Percentiles rank a stretch among this genome's conserved stretches.
Conservation (phyloP, 129 eudicot genomes). For the Rutidosis leptorrhynchoides region DNA sequence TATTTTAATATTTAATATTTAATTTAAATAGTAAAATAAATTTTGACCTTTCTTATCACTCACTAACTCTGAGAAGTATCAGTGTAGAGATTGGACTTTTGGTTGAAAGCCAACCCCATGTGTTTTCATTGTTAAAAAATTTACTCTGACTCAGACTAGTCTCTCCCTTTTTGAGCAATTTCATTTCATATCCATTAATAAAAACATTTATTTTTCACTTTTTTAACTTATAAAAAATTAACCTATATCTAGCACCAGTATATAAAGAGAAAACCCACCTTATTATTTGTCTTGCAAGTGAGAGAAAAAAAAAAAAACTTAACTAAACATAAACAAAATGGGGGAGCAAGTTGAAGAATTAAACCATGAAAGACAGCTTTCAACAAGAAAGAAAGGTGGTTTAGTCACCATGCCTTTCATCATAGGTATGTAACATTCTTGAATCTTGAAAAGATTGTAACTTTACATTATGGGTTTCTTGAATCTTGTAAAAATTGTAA, state of each 20-base stretch:
- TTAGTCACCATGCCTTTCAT: conserved; percentile 86
- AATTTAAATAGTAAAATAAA: neutral
- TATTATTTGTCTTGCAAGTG: conserved; percentile 22
- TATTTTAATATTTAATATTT: neutral
- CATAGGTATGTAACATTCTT: conserved; percentile 50
- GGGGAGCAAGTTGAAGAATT: conserved; percentile 33
- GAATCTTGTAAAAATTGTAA: neutral
- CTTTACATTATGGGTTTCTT: conserved; percentile 1
- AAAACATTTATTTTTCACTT: neutral
- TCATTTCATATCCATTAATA: conserved; percentile 31
- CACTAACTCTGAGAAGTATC: conserved; percentile 35
- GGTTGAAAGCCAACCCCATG: conserved; percentile 37
- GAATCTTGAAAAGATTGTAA: conserved; percentile 13
- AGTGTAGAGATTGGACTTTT: conserved; percentile 39
- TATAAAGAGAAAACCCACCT: conserved; percentile 25
- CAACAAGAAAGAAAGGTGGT: conserved; percentile 61
- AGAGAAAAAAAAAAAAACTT: conserved; percentile 10
- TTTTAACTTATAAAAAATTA: conserved; percentile 17
- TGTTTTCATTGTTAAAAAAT: conserved; percentile 30
- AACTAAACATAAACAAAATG: conserved; percentile 18
- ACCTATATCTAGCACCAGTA: conserved; percentile 36
- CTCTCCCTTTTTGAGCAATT: conserved; percentile 23
- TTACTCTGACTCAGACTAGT: conserved; percentile 26
- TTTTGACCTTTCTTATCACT: conserved; percentile 33
- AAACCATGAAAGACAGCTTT: conserved; percentile 30